phyloP scores from a whole-genome alignment of 2,329 filamentous ascomycete species.

The Trichophyton verrucosum region DNA sequence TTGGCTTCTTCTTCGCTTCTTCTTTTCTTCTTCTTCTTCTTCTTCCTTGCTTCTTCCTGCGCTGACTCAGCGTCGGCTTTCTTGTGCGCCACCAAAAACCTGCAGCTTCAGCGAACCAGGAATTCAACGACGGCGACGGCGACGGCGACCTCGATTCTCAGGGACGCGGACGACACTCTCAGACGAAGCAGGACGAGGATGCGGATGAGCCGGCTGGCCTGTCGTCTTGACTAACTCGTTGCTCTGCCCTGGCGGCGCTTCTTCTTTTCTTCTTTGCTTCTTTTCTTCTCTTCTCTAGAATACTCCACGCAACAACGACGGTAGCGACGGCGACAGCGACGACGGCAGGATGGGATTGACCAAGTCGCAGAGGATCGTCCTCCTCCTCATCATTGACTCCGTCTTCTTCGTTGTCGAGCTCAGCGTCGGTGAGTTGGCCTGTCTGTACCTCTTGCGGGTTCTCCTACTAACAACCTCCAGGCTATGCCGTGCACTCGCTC shows the following conservation, averaged over 20 bases:
- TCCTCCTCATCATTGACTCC: constrained; percentile 82
- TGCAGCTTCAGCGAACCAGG: background rate
- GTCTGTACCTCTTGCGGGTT: background rate
- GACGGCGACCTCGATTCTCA: no score
- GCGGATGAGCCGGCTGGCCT: background rate
- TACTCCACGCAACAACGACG: background rate
- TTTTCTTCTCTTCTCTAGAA: background rate
- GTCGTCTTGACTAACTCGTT: background rate
- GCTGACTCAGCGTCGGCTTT: background rate
- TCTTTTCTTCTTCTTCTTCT: background rate
- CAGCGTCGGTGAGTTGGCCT: constrained; percentile 45
- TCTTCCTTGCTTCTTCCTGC: background rate
- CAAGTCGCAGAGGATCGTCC: constrained; percentile 81
- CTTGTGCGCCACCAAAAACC: background rate
- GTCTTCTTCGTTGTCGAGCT: constrained; percentile 86
- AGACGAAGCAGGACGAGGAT: background rate
- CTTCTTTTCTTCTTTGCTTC: background rate
- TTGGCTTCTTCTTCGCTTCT: background rate
- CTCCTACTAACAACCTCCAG: constrained; percentile 20
- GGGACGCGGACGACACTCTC: no score
- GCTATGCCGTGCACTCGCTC: constrained; percentile 78
- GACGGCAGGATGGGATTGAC: constrained; percentile 60
- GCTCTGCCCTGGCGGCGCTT: background rate
- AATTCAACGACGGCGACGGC: background rate
- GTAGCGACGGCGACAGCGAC: background rate